Evolutionary conservation across 208 protist species (phyloP), one percentile per base, ranked within the genome.

Genomic region (Trypanosoma vivax): DNA sequence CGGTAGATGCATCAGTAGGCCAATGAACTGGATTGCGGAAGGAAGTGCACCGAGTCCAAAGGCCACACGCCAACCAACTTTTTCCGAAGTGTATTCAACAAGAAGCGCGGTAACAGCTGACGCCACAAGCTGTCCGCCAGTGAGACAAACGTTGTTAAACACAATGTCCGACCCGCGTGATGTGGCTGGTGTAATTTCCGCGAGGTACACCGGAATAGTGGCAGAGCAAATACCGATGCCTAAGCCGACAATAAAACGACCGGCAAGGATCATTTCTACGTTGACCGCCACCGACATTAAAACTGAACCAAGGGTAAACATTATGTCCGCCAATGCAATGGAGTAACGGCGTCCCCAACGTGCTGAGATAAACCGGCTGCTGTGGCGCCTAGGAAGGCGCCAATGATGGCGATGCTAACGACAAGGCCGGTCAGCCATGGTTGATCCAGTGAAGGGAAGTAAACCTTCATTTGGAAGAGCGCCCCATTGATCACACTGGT

Each of bases 121-220:
- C 0, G 90, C 84, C 11, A 96, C 49, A 40, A 93, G 80, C 62
- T 96, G 90, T 2, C 72, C 88, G 7, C 81, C 79, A 3, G 87
- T 94, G 16, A 96, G 54, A 35, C 77, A 93, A 30, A 96, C 58
- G 54, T 79, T 94, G 67, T 96, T 96, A 11, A 93, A 54, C 34
- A 93, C 88, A 50, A 96, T 84, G 21, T 85, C 73, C 27, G 76
- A 72, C 14, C 91, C 91, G n/a, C 91, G 80, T 31, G 71, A 61
- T 47, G 69, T 60, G 6, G 85, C 64, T 18, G 83, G 61, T 9
- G 87, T 90, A 14, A 94, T 79, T 62, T 96, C 91, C 1, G 85
- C 82, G 11, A 96, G 65, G 67, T 95, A 95, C 33, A 96, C 80
- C 11, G 91, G 91, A 54, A 95, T 88, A 9, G 83, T 91, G n/a